Evolutionary conservation across 164 flowering plant species (phyloP).

Genomic region (Warburgia ugandensis): DNA sequence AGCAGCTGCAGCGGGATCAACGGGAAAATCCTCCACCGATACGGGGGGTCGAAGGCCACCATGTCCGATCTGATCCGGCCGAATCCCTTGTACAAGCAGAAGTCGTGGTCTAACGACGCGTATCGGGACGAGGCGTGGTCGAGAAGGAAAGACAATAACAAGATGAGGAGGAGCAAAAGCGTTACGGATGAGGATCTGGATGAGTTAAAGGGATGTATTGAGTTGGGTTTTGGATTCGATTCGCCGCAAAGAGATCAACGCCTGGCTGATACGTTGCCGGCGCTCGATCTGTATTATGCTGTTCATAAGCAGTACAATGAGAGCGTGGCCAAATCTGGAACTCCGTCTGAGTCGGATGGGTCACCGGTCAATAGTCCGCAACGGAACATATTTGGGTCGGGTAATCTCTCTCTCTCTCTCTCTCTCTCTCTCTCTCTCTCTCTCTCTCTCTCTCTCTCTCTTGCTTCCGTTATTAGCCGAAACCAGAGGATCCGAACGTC

Average conservation of each 20-base stretch:
- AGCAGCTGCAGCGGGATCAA: no score
- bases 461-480: no score
- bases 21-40: no score
- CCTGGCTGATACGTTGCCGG: slow-evolving; percentile 62
- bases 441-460: no score
- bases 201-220: slow-evolving; percentile 76
- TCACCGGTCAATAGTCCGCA: no score
- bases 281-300: slow-evolving; percentile 56
- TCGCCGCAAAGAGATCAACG: slow-evolving; percentile 42
- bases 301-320: slow-evolving; percentile 49
- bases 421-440: no score
- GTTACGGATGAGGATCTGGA: slow-evolving; percentile 77
- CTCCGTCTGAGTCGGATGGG: slow-evolving; percentile 11
- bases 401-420: slow-evolving; percentile 21
- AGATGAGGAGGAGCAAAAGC: slow-evolving; percentile 44
- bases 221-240: slow-evolving; percentile 66
- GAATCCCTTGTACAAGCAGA: slow-evolving; percentile 41
- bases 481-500: no score
- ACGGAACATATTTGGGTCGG: slow-evolving; percentile 33
- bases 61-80: slow-evolving; percentile 12
- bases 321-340: slow-evolving; percentile 22
- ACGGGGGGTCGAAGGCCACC: not conserved
- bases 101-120: slow-evolving; percentile 61
- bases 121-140: slow-evolving; percentile 47
- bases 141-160: slow-evolving; percentile 35